Evolutionary conservation across 1,284 basidiomycete genomes (phyloP), one percentile per base, ranked within the genome.

Genomic region (Irpex rosettiformis): DNA sequence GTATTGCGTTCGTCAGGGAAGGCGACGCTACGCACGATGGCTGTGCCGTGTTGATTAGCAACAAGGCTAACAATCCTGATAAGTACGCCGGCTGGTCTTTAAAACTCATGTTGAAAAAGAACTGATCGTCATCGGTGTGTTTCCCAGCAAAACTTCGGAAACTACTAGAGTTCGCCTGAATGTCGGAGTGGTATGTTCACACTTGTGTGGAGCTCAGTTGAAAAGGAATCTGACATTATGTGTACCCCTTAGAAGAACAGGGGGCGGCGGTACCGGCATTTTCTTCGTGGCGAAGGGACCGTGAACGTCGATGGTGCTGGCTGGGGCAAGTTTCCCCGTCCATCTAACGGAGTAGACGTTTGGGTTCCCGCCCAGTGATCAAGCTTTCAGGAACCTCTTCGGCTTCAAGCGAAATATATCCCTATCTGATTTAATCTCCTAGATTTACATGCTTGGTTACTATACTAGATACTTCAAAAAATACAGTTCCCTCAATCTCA

Each of bases 1-100:
- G 82, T 66, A 83, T 93, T 65, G 90, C 88, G n/a, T 92, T 89
- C 64, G 81, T 87, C 58, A 81, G 89, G 40, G 72, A 72, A 66
- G 89, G 90, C 22, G 75, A 83, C 67, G 62, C 68, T 8, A 63
- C 65, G 43, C 78, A 78, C 64, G 86, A 83, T 18, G 70, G 70
- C 21, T 91, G 89, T 61, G 87, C 75, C 0, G 87, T 91, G 2
- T 70, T 91, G 18, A 65, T 91, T n/a, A 88, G 86, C 68, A 89
- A 89, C 62, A 47, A 24, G 22, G 77, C 78, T 28, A 68, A 70
- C 47, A 45, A 47, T 61, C 62, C 30, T 5, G 53, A 55, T 30
- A 45, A 59, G 75, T 77, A 62, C 63, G 73, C 66, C 40, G 16
- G 28, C 56, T 16, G 43, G 43, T 47, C 10, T 47, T 16, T 21